These are phyloP conservation scores for Sporothrix mexicana DNA, from an alignment of 2,329 filamentous ascomycete genomes.

Conservation along the genomic window DNA sequence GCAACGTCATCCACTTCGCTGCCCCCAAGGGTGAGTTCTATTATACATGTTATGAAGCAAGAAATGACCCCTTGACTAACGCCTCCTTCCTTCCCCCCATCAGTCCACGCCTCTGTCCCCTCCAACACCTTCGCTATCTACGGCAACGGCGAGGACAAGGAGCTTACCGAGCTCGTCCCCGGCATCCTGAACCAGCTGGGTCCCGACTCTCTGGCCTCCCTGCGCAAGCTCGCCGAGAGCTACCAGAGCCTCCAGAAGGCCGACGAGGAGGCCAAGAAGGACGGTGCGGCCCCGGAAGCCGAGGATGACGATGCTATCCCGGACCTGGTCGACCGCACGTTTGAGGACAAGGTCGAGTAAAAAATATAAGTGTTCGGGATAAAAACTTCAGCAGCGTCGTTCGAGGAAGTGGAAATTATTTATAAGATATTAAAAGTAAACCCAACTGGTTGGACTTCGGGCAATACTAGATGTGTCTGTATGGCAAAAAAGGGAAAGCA, in stretches of 20 bases:
- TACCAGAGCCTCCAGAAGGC: slow-evolving; percentile 98
- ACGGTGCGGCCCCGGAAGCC: slow-evolving; percentile 77
- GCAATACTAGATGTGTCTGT: slow-evolving; percentile 15
- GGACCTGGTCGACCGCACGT: slow-evolving; percentile 96
- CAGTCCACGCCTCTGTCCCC: slow-evolving; percentile 95
- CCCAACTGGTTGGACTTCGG: slow-evolving; percentile 4
- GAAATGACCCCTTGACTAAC: neutral
- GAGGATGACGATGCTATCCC: slow-evolving; percentile 92
- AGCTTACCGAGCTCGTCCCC: slow-evolving; percentile 98
- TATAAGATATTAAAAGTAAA: neutral
- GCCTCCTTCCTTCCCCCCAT: neutral
- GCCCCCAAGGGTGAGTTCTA: slow-evolving; percentile 85
- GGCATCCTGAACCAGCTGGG: slow-evolving; percentile 99
- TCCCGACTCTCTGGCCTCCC: slow-evolving; percentile 94
- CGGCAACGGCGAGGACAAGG: slow-evolving; percentile 98
- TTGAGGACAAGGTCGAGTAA: slow-evolving; percentile 97
- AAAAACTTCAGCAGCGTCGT: neutral
- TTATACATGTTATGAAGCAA: too few species aligned
- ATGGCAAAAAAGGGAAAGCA: slow-evolving; percentile 19
- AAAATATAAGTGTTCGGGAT: neutral
- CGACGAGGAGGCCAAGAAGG: slow-evolving; percentile 77
- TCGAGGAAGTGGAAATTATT: neutral
- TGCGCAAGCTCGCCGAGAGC: slow-evolving; percentile 98
- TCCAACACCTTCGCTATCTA: slow-evolving; percentile 99
- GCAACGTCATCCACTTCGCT: slow-evolving; percentile 99